A percentile compares a stretch with the other conserved stretches of the same genome.
These are phyloP conservation scores for Stevia rebaudiana DNA, from an alignment of 140 eudicot genomes.

Conservation along the genomic window DNA sequence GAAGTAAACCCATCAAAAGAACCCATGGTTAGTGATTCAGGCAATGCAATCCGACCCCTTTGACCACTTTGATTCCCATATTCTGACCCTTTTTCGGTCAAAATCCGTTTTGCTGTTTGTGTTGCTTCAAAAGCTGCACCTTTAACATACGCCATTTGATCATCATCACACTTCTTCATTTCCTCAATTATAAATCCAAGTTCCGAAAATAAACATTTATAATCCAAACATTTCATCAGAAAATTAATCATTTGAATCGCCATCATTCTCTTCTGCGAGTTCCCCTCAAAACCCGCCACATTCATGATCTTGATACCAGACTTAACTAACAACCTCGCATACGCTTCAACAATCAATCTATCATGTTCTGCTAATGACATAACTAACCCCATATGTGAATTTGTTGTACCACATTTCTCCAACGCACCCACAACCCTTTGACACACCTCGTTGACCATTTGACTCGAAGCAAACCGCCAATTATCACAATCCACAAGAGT, in stretches of 20 bases:
- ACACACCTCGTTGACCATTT: too few relatives aligned
- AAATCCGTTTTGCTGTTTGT: slow-evolving; percentile 61
- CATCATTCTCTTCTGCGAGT: slow-evolving; percentile 56
- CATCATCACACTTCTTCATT: slow-evolving; percentile 66
- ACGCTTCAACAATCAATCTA: slow-evolving; percentile 59
- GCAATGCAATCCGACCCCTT: slow-evolving; percentile 39
- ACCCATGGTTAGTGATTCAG: slow-evolving; percentile 66
- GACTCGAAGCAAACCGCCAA: too few relatives aligned
- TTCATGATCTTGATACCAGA: slow-evolving; percentile 52
- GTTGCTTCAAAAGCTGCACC: slow-evolving; percentile 82
- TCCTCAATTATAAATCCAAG: slow-evolving; percentile 50
- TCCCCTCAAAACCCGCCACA: slow-evolving; percentile 41
- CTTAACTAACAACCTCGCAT: slow-evolving; percentile 59
- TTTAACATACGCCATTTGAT: slow-evolving; percentile 65
- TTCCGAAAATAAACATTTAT: slow-evolving; percentile 65
- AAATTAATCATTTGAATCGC: slow-evolving; percentile 79
- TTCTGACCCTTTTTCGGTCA: slow-evolving; percentile 41
- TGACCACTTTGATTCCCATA: slow-evolving; percentile 30
- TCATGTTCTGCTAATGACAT: slow-evolving; percentile 69
- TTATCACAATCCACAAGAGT: too few relatives aligned
- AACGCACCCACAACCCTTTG: slow-evolving; percentile 63
- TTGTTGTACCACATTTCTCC: slow-evolving; percentile 46
- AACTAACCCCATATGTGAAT: slow-evolving; percentile 80
- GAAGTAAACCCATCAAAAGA: slow-evolving; percentile 45
- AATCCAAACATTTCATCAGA: slow-evolving; percentile 72